phyloP scores from a whole-genome alignment of 2,329 filamentous ascomycete species.

The Bipolaris gigantea region DNA sequence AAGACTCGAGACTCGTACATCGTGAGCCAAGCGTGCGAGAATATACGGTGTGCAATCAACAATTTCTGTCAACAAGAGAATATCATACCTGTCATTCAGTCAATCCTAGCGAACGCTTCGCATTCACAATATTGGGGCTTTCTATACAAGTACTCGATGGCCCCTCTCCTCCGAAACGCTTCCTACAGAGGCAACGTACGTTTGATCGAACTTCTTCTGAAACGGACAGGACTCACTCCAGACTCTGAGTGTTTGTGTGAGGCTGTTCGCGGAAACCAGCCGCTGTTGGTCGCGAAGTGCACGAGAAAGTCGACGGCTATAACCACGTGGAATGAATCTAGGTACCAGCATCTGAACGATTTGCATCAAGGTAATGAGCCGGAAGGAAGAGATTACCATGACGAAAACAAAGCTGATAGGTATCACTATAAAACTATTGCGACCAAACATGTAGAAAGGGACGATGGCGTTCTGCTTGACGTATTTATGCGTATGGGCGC shows the following conservation, averaged over 20 bases:
- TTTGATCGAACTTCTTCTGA: neutral
- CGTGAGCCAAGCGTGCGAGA: no score
- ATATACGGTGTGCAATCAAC: no score
- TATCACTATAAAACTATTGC: neutral
- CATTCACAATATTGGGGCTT: no score
- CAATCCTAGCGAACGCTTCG: neutral
- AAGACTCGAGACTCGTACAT: no score
- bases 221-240: neutral
- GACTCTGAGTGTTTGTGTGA: neutral
- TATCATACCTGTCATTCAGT: neutral
- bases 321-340: conserved; percentile 46
- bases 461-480: neutral
- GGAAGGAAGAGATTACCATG: neutral
- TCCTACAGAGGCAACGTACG: neutral
- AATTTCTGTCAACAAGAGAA: no score
- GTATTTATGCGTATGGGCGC: neutral
- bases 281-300: neutral
- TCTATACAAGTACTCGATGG: rapidly evolving
- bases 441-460: neutral
- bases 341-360: conserved; percentile 16
- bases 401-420: neutral
- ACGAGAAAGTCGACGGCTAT: conserved; percentile 51
- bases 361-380: conserved; percentile 8
- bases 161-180: neutral
- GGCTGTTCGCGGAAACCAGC: neutral